Base-by-base conservation (phyloP, 2,329 filamentous ascomycete genomes). In the Stagonosporopsis tanaceti region DNA sequence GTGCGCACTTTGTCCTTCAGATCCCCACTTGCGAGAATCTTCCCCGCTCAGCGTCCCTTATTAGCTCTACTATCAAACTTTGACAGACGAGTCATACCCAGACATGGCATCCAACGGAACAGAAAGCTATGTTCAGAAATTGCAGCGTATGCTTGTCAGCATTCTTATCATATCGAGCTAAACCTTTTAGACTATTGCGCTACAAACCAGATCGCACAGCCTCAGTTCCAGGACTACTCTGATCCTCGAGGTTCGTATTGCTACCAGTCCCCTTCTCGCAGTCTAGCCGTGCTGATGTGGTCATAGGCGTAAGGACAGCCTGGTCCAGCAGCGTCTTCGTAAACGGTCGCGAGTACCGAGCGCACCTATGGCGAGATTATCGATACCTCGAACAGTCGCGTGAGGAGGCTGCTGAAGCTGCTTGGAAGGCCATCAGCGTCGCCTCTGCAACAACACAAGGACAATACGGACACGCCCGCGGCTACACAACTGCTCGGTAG, bases 161-260 rank as follows among this genome's bases (percentile, higher is more conserved):
- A 28, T 47, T 35, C 41, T 28, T 32, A 37, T 35, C 32, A 20
- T 46, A 25, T 41, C 37, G 25, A 58, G 64, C 68, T 64, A 61
- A 62, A 48, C 25, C 22, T 56, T 32, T 30, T 42, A 75, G 73
- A 69, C 53, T 74, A 70, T 47, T 75, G 73, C 62, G 65, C 66
- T 37, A 63, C 65, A 24, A 70, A 75, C 41, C 66, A 69, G 55
- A 71, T 75, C 50, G 73, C 72, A 37, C 71, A 73, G 54, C 72
- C 72, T 40, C 73, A 73, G 44, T 75, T 71, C 61, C 73, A 74
- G 58, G 73, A 75, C 57, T 75, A 74, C 61, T 74, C 71, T 30
- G 73, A 75, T 51, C 73, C 73, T 50, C 65, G 73, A 72, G 73
- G 73, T 74, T 62, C 40, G 68, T 53, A 60, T 24, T 17, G n/a